These are phyloP conservation scores for Sarocladium strictum DNA, from an alignment of 2,329 filamentous ascomycete species.

Conservation along the genomic window DNA sequence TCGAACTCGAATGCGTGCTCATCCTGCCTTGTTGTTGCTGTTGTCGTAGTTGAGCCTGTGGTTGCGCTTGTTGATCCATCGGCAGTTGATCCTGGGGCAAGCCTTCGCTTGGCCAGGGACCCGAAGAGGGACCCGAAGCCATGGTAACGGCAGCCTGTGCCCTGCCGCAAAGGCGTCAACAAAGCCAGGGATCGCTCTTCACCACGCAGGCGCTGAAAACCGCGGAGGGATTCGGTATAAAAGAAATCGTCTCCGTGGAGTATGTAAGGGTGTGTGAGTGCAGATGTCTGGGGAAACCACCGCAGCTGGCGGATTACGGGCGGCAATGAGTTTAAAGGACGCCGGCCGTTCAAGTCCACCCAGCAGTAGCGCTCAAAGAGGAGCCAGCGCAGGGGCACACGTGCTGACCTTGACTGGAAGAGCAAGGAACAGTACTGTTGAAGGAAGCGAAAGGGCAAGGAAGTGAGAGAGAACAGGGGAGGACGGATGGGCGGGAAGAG, in stretches of 20 bases:
- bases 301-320: neutral
- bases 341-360: neutral
- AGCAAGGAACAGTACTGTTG: neutral
- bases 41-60: neutral
- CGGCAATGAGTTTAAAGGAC: constrained; percentile 6
- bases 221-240: neutral
- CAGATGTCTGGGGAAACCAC: neutral
- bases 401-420: neutral
- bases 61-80: neutral
- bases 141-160: constrained; percentile 9
- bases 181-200: neutral
- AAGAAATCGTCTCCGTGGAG: neutral
- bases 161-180: neutral
- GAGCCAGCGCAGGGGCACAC: neutral
- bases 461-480: neutral
- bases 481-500: constrained; percentile 5
- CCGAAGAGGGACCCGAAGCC: constrained; percentile 12
- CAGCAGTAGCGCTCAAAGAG: neutral
- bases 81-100: constrained; percentile 6
- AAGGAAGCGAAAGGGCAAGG: neutral
- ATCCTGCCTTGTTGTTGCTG: neutral
- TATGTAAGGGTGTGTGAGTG: neutral
- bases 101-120: constrained; percentile 11
- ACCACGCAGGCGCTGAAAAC: neutral
- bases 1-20: neutral